Evolutionary conservation across 495 filamentous ascomycete species (phyloP), one percentile per base, ranked within the genome.

Genomic region (Physcia stellaris): DNA sequence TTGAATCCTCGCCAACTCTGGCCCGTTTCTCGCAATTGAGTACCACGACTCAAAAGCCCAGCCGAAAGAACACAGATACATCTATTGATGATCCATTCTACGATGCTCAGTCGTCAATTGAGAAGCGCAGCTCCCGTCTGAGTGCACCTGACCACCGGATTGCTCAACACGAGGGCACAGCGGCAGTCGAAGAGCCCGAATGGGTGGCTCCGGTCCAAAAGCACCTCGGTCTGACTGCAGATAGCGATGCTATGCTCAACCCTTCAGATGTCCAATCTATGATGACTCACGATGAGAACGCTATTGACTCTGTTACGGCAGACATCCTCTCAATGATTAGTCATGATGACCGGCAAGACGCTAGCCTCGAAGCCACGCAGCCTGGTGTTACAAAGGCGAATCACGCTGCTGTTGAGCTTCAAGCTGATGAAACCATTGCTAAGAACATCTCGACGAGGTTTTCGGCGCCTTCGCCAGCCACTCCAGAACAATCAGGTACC

Each of bases 41-140:
- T 19, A 2, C 34, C 34, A 1, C 31, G 24, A 15, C 24, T 24
- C 10, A 34, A 34, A 34, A 17, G 32, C 32, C 10, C 32, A 11
- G 32, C 7, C 16, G 16, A 18, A 34, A 42, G 4, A 37, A 34
- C 36, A 21, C 29, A 10, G 32, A 46, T 19, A 35, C 28, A 4
- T 39, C 34, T 12, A 37, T 38, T 32, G 43, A 49, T 17, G 44
- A 47, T 15, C 44, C 48, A 6, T 51, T 51, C 18, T 51, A 40
- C 19, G 44, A 51, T 31, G 48, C 44, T 6, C 27, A n/a, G n/a
- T n/a, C n/a, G n/a, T n/a, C n/a, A n/a, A n/a, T n/a, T 29, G 42
- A 44, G 37, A 26, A 39, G 3, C 30, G 16, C 21, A 31, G 27
- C 6, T 15, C 12, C 17, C 19, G 4, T 16, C 10, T 3, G 33